These are phyloP conservation scores for Apiospora sp. DNA, from an alignment of 2,329 filamentous ascomycete genomes.

Conservation along the genomic window DNA sequence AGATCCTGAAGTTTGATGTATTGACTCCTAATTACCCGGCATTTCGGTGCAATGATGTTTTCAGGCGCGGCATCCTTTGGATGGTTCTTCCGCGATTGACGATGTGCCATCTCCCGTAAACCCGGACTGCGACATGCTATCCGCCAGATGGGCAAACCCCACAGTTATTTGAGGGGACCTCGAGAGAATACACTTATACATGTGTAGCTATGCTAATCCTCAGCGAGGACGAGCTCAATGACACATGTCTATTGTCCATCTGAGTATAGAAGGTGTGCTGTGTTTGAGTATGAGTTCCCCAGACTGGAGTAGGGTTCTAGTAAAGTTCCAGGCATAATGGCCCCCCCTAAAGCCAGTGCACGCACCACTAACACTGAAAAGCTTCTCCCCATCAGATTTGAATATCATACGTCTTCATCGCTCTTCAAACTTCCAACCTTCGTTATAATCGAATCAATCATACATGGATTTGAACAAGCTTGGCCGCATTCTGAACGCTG, in stretches of 20 bases:
- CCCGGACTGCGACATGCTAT: background rate
- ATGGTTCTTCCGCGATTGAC: background rate
- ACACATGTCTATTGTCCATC: background rate
- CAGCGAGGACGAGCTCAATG: too few species aligned
- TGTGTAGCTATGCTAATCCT: too few species aligned
- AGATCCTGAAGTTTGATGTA: background rate
- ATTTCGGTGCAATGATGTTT: background rate
- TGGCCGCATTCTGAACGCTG: background rate
- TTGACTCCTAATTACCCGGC: background rate
- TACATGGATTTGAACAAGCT: background rate
- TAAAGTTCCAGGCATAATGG: too few species aligned
- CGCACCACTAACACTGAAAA: too few species aligned
- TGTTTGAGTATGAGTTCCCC: too few species aligned
- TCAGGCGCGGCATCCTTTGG: background rate
- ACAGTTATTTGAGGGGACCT: background rate
- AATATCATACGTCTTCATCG: too few species aligned
- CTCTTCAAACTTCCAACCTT: background rate
- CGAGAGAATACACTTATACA: too few species aligned
- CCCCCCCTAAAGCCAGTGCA: too few species aligned
- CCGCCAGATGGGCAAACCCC: background rate
- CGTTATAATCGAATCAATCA: background rate
- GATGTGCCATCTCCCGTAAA: background rate
- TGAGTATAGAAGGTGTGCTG: background rate
- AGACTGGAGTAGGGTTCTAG: background rate
- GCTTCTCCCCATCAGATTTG: too few species aligned